A percentile compares a stretch with the other conserved stretches of the same genome.
phyloP scores from a whole-genome alignment of 805 yeast species.

The Yarrowia deformans region DNA sequence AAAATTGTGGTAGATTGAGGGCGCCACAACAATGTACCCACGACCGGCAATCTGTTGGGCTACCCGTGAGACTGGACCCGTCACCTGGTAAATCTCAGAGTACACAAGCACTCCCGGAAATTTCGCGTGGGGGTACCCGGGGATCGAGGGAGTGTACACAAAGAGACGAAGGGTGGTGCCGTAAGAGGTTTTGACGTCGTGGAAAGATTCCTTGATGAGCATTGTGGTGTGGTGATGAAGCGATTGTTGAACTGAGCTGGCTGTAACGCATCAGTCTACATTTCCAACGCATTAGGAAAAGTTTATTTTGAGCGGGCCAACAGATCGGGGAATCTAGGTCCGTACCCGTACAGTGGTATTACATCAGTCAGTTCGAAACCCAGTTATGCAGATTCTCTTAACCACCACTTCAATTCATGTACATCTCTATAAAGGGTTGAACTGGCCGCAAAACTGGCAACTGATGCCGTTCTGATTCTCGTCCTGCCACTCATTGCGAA shows the following conservation, averaged over 20 bases:
- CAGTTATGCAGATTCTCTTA: no score
- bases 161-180: constrained; percentile 73
- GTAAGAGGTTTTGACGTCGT: constrained; percentile 69
- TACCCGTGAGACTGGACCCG: constrained; percentile 81
- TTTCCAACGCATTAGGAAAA: background rate
- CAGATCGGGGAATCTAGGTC: no score
- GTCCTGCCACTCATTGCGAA: constrained; percentile 31
- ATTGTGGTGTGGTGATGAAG: constrained; percentile 49
- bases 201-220: constrained; percentile 71
- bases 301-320: background rate
- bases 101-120: constrained; percentile 83
- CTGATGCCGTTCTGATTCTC: constrained; percentile 23
- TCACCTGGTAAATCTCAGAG: constrained; percentile 75
- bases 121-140: constrained; percentile 77
- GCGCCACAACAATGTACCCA: constrained; percentile 81
- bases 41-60: constrained; percentile 81
- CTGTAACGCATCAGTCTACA: background rate
- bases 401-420: background rate
- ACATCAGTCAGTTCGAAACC: no score
- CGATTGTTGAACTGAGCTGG: no score
- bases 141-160: constrained; percentile 70
- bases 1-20: constrained; percentile 80
- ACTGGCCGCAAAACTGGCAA: constrained; percentile 26
- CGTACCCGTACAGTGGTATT: no score
- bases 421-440: constrained; percentile 3